A percentile compares a stretch with the other conserved stretches of the same genome.
phyloP scores from a whole-genome alignment of 2,329 filamentous ascomycete genomes.

The Xylaria digitata region DNA sequence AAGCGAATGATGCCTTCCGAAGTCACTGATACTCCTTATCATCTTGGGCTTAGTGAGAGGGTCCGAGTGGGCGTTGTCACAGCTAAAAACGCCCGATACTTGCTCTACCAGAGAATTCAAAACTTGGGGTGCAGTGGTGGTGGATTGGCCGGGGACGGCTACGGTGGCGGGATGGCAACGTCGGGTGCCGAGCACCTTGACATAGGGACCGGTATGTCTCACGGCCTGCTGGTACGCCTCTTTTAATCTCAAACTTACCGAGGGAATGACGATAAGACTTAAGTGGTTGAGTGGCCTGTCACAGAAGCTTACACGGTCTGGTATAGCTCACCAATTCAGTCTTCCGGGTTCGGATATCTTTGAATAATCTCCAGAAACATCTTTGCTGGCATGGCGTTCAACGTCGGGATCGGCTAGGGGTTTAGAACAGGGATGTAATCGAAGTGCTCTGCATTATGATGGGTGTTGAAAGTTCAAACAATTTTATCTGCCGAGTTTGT shows the following conservation, averaged over 20 bases:
- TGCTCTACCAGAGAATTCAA: neutral
- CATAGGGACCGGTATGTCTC: slow-evolving; percentile 7
- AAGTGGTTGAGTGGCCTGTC: neutral
- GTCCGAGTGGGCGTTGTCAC: neutral
- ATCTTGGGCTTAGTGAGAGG: neutral
- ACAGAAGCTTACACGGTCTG: neutral
- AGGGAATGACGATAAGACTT: neutral
- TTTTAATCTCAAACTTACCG: neutral
- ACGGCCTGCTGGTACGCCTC: slow-evolving; percentile 1
- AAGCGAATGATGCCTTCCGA: accelerated
- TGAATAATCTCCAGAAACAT: neutral
- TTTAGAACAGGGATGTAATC: neutral
- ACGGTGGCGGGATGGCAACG: neutral
- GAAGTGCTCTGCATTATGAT: too few species aligned
- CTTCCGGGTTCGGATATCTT: neutral
- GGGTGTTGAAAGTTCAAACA: neutral
- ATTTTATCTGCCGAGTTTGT: neutral
- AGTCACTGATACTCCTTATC: neutral
- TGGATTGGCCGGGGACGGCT: neutral
- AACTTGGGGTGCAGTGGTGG: neutral
- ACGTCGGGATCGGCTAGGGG: neutral
- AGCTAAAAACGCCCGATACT: neutral
- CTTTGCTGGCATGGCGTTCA: neutral
- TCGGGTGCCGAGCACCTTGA: neutral
- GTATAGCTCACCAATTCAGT: neutral